Evolutionary conservation across 2,329 filamentous ascomycete genomes (phyloP), one percentile per base, ranked within the genome.

Genomic region (Colletotrichum sp.): DNA sequence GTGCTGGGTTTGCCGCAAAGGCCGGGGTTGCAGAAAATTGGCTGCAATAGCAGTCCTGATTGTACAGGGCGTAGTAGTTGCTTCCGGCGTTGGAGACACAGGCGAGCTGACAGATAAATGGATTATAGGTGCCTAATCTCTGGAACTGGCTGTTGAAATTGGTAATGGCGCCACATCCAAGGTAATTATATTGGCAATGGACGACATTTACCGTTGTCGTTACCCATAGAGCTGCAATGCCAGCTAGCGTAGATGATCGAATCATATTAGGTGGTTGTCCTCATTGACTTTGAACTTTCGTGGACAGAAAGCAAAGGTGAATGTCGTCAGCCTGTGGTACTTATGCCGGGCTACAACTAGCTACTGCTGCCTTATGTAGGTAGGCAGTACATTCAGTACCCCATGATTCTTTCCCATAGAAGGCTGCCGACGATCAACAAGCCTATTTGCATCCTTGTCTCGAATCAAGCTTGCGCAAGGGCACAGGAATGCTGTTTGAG

Each of bases 31-130:
- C 3, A 0, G 9, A n/a, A 12, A 2, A 39, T 18, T 3, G 15
- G 16, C 5, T 3, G 39, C 39, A 44, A 10, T 44, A 44, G 12
- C 39, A 44, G 5, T 3, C 3, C 8, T 18, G 5, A 2, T 44
- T 4, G 39, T n/a, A 44, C 8, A 44, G 18, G 18, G 18, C 39
- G 6, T 12, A 6, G 39, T 44, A 44, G 2, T 3, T 1, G 2
- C 39, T 44, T 6, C 9, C 16, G 18, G 1, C 10, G 16, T 10
- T 10, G 39, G 16, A 44, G 5, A 1, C 0, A 44, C 39, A 44
- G 18, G 4, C 2, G 2, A 10, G 39, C 39, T 3, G 16, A n/a
- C 39, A 44, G 5, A 10, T 8, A 0, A 1, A 4, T 36, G 34
- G 34, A 16, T 36, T 7, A 1, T 1, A 15, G 15, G 4, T 1